Evolutionary conservation across 2,329 filamentous ascomycete species (phyloP).

Genomic region (Cordyceps fumosorosea): DNA sequence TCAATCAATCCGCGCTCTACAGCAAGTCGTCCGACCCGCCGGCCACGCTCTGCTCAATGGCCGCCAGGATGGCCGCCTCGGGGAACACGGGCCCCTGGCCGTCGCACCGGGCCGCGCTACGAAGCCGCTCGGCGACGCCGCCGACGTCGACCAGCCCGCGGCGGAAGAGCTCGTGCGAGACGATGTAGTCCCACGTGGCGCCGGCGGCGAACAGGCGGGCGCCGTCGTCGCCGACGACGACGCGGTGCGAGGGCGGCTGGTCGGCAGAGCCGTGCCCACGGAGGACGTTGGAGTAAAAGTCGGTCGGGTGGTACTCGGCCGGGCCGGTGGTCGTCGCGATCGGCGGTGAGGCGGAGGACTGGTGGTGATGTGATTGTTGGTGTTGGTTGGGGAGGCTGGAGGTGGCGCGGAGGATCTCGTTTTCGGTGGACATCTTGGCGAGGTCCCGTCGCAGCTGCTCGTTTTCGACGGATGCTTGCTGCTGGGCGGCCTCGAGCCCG

Average conservation of each 20-base stretch:
- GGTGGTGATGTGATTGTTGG: background rate
- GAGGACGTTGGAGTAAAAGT: constrained; percentile 61
- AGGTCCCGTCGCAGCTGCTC: constrained; percentile 79
- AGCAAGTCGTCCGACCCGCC: constrained; percentile 71
- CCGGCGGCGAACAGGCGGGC: constrained; percentile 66
- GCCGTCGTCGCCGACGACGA: constrained; percentile 58
- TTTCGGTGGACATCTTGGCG: constrained; percentile 79
- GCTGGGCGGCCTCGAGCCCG: constrained; percentile 66
- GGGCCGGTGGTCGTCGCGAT: constrained; percentile 51
- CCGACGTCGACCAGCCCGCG: constrained; percentile 74
- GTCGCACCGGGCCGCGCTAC: constrained; percentile 70
- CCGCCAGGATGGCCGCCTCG: constrained; percentile 63
- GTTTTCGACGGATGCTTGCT: constrained; percentile 71
- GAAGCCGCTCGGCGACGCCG: constrained; percentile 72
- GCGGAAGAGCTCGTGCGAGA: constrained; percentile 69
- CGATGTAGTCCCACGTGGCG: constrained; percentile 86
- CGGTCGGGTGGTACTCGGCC: constrained; percentile 63
- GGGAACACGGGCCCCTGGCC: constrained; percentile 84
- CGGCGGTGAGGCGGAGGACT: constrained; percentile 23
- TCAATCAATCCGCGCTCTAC: constrained; percentile 17
- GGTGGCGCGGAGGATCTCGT: constrained; percentile 84
- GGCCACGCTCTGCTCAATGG: constrained; percentile 72
- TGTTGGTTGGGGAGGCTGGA: constrained; percentile 33
- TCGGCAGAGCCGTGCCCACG: constrained; percentile 45
- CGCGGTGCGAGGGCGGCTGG: constrained; percentile 60